These are phyloP conservation scores for Pseudogymnoascus sp. DNA, from an alignment of 2,329 filamentous ascomycete genomes.

Conservation along the genomic window DNA sequence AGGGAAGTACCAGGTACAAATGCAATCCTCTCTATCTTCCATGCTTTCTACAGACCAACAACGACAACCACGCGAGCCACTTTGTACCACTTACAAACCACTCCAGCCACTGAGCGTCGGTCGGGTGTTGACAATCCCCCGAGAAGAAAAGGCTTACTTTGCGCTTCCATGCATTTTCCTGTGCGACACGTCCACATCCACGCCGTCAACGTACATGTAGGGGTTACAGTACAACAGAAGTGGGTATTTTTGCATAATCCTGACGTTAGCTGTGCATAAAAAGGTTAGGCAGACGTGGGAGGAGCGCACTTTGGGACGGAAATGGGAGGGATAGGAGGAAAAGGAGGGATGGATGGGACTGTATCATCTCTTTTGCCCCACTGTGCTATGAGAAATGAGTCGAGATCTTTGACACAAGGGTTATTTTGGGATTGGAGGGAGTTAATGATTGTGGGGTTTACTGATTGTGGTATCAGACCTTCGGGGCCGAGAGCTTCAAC, in stretches of 20 bases:
- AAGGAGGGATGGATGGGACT: not conserved
- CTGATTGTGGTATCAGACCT: too few relatives aligned
- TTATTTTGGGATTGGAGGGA: not conserved
- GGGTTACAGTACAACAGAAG: not conserved
- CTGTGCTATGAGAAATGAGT: not conserved
- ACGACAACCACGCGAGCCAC: not conserved
- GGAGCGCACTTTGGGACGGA: not conserved
- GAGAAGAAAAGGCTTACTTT: not conserved
- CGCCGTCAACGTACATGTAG: not conserved
- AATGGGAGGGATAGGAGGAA: not conserved
- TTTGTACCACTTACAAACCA: not conserved
- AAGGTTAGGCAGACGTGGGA: not conserved
- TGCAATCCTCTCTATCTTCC: too few relatives aligned
- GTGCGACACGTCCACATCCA: not conserved
- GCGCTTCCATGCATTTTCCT: not conserved
- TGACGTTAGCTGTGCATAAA: not conserved
- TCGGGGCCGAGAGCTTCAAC: too few relatives aligned
- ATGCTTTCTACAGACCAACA: too few relatives aligned
- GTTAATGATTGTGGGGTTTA: too few relatives aligned
- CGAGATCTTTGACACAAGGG: not conserved
- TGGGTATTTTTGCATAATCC: not conserved
- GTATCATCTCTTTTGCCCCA: constrained; percentile 1
- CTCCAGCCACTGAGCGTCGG: not conserved
- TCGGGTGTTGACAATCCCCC: not conserved
- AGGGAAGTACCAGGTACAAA: not conserved